phyloP scores from a whole-genome alignment of 805 yeast genomes.

The Jamesozyma piceae region DNA sequence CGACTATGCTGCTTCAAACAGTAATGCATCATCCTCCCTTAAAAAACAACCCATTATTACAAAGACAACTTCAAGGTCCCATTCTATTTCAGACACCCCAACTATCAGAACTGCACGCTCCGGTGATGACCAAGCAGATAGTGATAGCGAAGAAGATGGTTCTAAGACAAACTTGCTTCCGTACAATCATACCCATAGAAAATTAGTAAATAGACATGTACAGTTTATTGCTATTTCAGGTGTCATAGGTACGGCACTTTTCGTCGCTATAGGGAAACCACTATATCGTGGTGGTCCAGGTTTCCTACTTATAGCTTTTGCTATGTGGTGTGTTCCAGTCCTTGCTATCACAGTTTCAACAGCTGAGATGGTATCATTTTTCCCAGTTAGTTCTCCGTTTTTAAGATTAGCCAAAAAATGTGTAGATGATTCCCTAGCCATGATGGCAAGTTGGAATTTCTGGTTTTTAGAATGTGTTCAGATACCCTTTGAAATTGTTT shows the following conservation, averaged over 20 bases:
- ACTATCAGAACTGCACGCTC: not conserved
- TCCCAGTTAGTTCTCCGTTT: conserved; percentile 72
- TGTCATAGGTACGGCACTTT: conserved; percentile 72
- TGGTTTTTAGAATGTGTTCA: conserved; percentile 67
- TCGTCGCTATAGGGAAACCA: conserved; percentile 62
- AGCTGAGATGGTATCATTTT: conserved; percentile 71
- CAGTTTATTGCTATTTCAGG: conserved; percentile 76
- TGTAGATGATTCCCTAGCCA: conserved; percentile 65
- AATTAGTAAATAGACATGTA: conserved; percentile 58
- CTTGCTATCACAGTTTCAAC: conserved; percentile 57
- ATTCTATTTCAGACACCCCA: not conserved
- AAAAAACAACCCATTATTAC: not conserved
- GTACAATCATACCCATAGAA: conserved; percentile 34
- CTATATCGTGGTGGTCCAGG: conserved; percentile 63
- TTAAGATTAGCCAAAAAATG: conserved; percentile 66
- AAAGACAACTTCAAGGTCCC: not conserved
- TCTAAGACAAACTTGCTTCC: conserved; percentile 13
- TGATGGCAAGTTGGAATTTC: conserved; percentile 72
- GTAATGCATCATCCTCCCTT: not conserved
- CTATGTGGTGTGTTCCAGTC: conserved; percentile 62
- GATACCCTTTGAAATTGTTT: conserved; percentile 76
- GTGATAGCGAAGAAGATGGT: conserved; percentile 5
- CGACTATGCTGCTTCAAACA: not conserved
- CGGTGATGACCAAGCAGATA: not conserved
- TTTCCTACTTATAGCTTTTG: conserved; percentile 53